Conservation (phyloP, 1,284 basidiomycete species). For the Puccinia coronata region DNA sequence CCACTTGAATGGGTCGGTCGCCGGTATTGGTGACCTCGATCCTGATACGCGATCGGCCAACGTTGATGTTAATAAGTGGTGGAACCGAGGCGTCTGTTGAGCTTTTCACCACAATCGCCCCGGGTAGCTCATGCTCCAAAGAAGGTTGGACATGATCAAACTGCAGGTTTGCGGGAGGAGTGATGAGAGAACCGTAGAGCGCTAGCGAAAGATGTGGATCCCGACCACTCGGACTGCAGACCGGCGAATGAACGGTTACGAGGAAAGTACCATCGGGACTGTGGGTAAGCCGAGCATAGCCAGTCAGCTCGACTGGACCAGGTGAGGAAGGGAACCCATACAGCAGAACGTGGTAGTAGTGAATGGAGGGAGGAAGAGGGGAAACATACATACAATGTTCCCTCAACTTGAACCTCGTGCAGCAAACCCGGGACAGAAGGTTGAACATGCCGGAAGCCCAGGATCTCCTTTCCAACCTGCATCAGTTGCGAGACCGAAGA, state of each 20-base stretch:
- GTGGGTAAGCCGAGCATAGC: conserved; percentile 55
- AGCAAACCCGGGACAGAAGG: conserved; percentile 62
- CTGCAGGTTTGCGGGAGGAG: conserved; percentile 68
- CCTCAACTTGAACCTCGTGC: conserved; percentile 85
- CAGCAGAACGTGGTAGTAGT: conserved; percentile 44
- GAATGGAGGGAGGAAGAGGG: conserved; percentile 62
- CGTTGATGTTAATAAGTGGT: conserved; percentile 71
- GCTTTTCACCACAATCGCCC: conserved; percentile 61
- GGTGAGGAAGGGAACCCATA: too few species aligned
- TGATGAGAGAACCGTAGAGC: conserved; percentile 88
- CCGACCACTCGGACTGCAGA: conserved; percentile 78
- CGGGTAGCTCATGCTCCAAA: conserved; percentile 64
- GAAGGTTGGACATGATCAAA: conserved; percentile 50
- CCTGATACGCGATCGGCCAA: conserved; percentile 69
- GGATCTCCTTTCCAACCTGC: conserved; percentile 83
- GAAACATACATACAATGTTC: conserved; percentile 66
- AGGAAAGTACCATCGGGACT: conserved; percentile 70
- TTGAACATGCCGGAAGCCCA: conserved; percentile 88
- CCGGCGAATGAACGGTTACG: conserved; percentile 74
- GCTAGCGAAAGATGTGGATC: conserved; percentile 79
- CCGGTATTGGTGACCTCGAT: conserved; percentile 87
- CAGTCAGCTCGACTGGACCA: conserved; percentile 26
- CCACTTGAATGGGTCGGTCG: conserved; percentile 90
- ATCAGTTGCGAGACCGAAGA: conserved; percentile 85
- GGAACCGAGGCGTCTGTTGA: conserved; percentile 48